Base-by-base conservation (phyloP, 306 rosid species). In the Trifolium repens region DNA sequence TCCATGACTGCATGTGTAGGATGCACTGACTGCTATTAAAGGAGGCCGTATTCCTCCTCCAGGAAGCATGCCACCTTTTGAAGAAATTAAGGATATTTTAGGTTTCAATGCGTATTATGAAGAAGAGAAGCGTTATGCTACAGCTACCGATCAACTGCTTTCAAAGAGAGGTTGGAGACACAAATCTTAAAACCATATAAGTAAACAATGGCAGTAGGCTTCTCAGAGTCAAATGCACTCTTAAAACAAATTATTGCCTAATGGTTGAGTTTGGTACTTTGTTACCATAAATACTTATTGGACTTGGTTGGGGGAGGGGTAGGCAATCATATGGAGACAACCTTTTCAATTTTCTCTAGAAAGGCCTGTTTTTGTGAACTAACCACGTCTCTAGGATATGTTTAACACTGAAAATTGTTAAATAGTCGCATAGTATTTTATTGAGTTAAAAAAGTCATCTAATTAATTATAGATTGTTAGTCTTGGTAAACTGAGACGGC, bases 41-140 rank as follows among this genome's bases (percentile, higher is more conserved):
- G 94, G 98, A 70, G 98, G 98, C 9, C 93, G 98, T 76, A 78
- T 94, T 80, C 98, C 98, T 87, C 82, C 97, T 69, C 98, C 97
- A 24, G 96, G 93, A 83, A 91, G 94, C 87, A 87, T 94, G 94
- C 97, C 97, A 37, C 80, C 97, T 60, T 94, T 94, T 35, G 97
- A 86, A 72, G 97, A 94, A 85, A 72, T 94, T 34, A 90, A 94
- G 90, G 96, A 94, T 67, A 84, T 91, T 61, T 57, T 94, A 53
- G 98, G 98, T 74, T 94, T 94, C 93, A 91, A 91, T 60, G 57
- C 75, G 16, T 94, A 94, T 62, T 94, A 94, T 63, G 96, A 88
- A 88, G 98, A 94, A 86, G 98, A 94, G 85, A 90, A 88, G 88
- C 91, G 81, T 53, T 94, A 94, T 78, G 83, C 91, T 73, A 76